phyloP scores from a whole-genome alignment of 345 rosid genomes.

The Pelargonium nanum region DNA sequence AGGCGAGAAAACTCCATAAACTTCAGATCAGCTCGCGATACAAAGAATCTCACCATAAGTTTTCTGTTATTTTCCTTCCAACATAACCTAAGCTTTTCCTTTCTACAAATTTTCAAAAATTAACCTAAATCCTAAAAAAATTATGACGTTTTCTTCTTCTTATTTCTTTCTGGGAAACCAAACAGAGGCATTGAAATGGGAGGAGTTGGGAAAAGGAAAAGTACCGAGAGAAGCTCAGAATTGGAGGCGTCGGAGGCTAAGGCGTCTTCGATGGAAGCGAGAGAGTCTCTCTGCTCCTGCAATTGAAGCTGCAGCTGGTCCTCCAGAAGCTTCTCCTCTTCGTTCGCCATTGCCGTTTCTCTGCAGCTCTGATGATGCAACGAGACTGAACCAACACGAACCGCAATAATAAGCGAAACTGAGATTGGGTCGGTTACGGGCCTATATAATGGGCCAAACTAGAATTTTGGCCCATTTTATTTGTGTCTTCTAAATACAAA shows the following conservation, averaged over 20 bases:
- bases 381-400: not conserved
- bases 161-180: not conserved
- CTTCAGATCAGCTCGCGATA: not conserved
- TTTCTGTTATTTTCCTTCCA: not conserved
- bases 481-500: too few relatives aligned
- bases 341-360: conserved; percentile 38
- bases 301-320: conserved; percentile 61
- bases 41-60: not conserved
- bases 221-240: conserved; percentile 63
- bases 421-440: too few relatives aligned
- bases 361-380: not conserved
- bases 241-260: conserved; percentile 58
- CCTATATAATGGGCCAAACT: too few relatives aligned
- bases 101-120: too few relatives aligned
- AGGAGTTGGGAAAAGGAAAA: not conserved
- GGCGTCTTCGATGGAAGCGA: conserved; percentile 53
- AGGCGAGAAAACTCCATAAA: not conserved
- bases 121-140: too few relatives aligned
- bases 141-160: not conserved
- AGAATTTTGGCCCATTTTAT: too few relatives aligned
- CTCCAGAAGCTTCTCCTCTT: conserved; percentile 61
- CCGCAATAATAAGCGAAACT: too few relatives aligned
- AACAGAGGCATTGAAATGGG: not conserved
- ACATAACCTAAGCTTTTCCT: not conserved
- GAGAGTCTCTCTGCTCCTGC: conserved; percentile 63